Evolutionary conservation across 2,329 filamentous ascomycete species (phyloP), one percentile per base, ranked within the genome.

Genomic region (Apiospora pterosperma): DNA sequence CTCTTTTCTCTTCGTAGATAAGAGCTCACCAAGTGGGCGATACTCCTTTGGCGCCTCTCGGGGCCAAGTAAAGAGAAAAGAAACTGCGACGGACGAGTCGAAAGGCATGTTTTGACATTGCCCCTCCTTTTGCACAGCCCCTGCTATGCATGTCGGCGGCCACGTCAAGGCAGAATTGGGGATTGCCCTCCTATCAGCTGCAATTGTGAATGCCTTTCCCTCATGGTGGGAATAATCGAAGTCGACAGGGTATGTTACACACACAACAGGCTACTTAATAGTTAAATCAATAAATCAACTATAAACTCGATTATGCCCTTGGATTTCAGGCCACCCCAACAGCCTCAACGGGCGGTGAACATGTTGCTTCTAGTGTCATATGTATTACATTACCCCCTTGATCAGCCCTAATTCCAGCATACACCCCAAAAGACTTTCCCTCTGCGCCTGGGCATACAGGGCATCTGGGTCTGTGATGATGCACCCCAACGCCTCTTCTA

Each of bases 21-120:
- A 64, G 0, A 64, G 41, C 0, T 62, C 44, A 0, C 77, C 78
- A 0, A 82, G 34, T 0, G 52, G 69, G 21, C 69, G 66, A 42
- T 73, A 81, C 64, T 81, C 79, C 12, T 61, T 61, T 0, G 80
- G 79, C 0, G 79, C 77, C 62, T 81, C 76, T n/a, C n/a, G n/a
- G n/a, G n/a, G n/a, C n/a, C n/a, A n/a, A n/a, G n/a, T 6, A 7
- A 11, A 12, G 10, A 12, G 8, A 12, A 12, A 36, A 36, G 5
- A 11, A 36, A 12, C 36, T 7, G 36, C 14, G 36, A 11, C 36
- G 10, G 36, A 36, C 5, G 14, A 36, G 14, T n/a, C n/a, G 2
- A 2, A 14, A 38, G 10, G 2, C 16, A 38, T 38, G 36, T 14
- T 11, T 11, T 14, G 36, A 38, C 12, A 38, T 42, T 23, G 21